A percentile compares a stretch with the other conserved stretches of the same genome.
These are phyloP conservation scores for Cyphellophora attinorum DNA, from an alignment of 2,329 filamentous ascomycete genomes.

Conservation along the genomic window DNA sequence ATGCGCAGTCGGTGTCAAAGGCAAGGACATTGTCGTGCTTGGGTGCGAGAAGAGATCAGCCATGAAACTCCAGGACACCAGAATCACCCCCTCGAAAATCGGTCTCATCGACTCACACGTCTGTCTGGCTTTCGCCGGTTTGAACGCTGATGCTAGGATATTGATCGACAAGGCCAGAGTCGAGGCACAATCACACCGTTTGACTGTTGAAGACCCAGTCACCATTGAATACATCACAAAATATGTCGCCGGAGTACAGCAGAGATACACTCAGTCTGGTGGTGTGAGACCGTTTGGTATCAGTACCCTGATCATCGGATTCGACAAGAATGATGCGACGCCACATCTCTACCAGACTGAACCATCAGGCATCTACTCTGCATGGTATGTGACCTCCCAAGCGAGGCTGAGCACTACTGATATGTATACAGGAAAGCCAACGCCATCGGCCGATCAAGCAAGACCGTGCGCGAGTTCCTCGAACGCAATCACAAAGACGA, in stretches of 20 bases:
- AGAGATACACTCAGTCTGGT: conserved; percentile 97
- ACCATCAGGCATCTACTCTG: conserved; percentile 98
- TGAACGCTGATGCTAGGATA: conserved; percentile 96
- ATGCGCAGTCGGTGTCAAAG: conserved; percentile 96
- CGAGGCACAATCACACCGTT: conserved; percentile 92
- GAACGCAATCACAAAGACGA: conserved; percentile 98
- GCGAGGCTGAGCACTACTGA: conserved; percentile 5
- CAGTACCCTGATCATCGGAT: conserved; percentile 96
- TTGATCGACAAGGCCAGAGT: conserved; percentile 95
- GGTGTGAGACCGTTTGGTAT: conserved; percentile 98
- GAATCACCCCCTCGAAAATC: conserved; percentile 98
- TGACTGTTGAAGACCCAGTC: conserved; percentile 94
- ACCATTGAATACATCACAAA: conserved; percentile 99
- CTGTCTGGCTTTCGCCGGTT: conserved; percentile 89
- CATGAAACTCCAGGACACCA: conserved; percentile 98
- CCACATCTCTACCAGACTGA: conserved; percentile 95
- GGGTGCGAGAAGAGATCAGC: conserved; percentile 98
- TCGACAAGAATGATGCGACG: conserved; percentile 82
- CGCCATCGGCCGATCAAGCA: conserved; percentile 94
- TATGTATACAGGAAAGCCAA: conserved; percentile 76
- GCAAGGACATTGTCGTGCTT: conserved; percentile 83
- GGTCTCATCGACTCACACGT: conserved; percentile 92
- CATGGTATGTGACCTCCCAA: conserved; percentile 58
- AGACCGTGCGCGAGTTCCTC: conserved; percentile 96
- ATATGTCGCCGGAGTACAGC: conserved; percentile 94